These are phyloP conservation scores for Fragaria ananassa DNA, from an alignment of 306 rosid species.

Conservation along the genomic window DNA sequence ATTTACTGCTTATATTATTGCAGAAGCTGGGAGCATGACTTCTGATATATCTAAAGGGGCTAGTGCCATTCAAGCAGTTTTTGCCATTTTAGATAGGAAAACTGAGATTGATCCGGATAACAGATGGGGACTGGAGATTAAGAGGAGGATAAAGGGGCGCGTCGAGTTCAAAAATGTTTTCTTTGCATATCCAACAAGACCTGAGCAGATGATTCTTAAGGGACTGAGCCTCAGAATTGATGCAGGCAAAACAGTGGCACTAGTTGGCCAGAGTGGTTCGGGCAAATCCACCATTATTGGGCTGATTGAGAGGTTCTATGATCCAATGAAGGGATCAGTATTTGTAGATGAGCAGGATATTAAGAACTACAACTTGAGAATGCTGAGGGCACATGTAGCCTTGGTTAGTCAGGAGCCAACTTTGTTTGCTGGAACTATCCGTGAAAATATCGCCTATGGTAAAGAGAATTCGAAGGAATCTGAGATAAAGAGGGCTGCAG, in stretches of 20 bases:
- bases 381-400: constrained; percentile 74
- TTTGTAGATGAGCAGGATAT: constrained; percentile 78
- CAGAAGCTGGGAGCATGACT: constrained; percentile 96
- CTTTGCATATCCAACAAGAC: constrained; percentile 85
- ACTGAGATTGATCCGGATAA: constrained; percentile 69
- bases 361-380: constrained; percentile 59
- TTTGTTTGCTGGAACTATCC: constrained; percentile 67
- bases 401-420: constrained; percentile 84
- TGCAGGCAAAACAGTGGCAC: constrained; percentile 64
- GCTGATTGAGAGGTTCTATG: constrained; percentile 81
- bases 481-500: constrained; percentile 77
- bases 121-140: constrained; percentile 45
- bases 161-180: constrained; percentile 62
- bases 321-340: constrained; percentile 63
- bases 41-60: constrained; percentile 80
- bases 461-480: constrained; percentile 64
- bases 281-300: constrained; percentile 91
- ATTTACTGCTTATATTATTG: constrained; percentile 76
- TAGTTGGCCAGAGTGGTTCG: constrained; percentile 80
- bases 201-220: constrained; percentile 71
- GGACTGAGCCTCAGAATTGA: constrained; percentile 67
- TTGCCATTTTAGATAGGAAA: constrained; percentile 65
- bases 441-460: constrained; percentile 75
- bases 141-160: constrained; percentile 49
- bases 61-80: constrained; percentile 65